phyloP scores from a whole-genome alignment of 1,284 basidiomycete genomes.

The Cryptococcus wingfieldii region DNA sequence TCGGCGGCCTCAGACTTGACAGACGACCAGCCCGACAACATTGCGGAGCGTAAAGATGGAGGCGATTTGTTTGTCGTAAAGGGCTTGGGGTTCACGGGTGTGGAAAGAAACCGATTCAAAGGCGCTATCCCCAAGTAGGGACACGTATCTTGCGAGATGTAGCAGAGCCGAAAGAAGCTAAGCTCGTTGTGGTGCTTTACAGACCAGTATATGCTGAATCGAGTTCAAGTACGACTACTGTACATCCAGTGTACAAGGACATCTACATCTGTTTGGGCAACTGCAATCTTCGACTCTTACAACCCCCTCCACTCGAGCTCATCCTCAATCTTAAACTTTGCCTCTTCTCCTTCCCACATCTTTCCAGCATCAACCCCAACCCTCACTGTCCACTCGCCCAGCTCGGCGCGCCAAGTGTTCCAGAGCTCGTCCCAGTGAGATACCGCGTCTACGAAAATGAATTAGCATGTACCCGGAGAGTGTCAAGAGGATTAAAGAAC shows the following conservation, averaged over 20 bases:
- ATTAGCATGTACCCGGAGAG: neutral
- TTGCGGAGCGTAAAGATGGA: constrained; percentile 12
- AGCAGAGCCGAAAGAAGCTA: too few relatives aligned
- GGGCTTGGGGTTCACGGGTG: constrained; percentile 21
- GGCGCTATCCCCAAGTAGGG: neutral
- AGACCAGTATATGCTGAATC: too few relatives aligned
- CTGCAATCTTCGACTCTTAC: neutral
- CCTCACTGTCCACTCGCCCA: constrained; percentile 37
- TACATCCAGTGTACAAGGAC: too few relatives aligned
- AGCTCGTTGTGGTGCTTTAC: too few relatives aligned
- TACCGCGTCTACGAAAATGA: constrained; percentile 29
- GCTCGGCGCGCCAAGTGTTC: constrained; percentile 36
- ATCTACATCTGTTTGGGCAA: too few relatives aligned
- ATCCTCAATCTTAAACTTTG: constrained; percentile 24
- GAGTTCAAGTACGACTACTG: too few relatives aligned
- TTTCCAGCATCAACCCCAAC: constrained; percentile 33
- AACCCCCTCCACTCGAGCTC: constrained; percentile 37
- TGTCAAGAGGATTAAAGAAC: constrained; percentile 3
- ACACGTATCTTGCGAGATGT: too few relatives aligned
- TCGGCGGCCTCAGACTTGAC: constrained; percentile 18
- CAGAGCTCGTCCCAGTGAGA: constrained; percentile 47
- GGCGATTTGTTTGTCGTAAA: constrained; percentile 25
- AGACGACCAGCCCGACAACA: constrained; percentile 6
- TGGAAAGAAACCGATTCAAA: constrained; percentile 24
- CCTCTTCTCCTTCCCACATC: constrained; percentile 14